Evolutionary conservation across 371 early-diverging fungal species (phyloP).

Genomic region (Cokeromyces recurvatus): DNA sequence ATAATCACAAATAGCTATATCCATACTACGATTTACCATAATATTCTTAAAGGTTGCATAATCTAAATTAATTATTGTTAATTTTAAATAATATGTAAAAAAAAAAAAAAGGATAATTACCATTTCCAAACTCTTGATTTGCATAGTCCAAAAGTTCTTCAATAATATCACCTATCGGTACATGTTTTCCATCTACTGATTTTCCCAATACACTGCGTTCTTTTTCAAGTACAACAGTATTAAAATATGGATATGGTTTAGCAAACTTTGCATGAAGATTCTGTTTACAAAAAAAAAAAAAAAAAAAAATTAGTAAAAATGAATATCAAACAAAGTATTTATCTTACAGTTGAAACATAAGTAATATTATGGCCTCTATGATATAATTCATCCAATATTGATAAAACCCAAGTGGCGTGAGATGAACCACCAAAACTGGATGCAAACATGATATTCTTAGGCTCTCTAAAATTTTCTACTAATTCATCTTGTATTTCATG

Average conservation of each 20-base stretch:
- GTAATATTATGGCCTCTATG: slow-evolving; percentile 1
- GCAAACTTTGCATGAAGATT: neutral
- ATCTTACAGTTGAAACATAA: no score
- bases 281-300: no score
- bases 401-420: slow-evolving; percentile 10
- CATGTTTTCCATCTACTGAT: no score
- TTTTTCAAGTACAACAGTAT: no score
- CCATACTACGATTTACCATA: neutral
- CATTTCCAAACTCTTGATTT: neutral
- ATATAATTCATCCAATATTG: slow-evolving; percentile 4
- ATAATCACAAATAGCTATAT: slow-evolving; percentile 5
- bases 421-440: slow-evolving; percentile 8
- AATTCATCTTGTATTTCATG: no score
- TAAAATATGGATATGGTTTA: neutral
- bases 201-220: no score
- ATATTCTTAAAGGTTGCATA: no score
- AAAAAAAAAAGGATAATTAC: neutral
- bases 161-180: neutral
- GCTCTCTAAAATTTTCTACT: no score
- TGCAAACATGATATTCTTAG: neutral
- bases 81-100: neutral
- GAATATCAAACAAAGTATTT: no score
- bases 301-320: no score
- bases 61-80: neutral
- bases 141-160: neutral